Conservation (phyloP, 495 filamentous ascomycete genomes). For the Polyplosphaeria fusca region DNA sequence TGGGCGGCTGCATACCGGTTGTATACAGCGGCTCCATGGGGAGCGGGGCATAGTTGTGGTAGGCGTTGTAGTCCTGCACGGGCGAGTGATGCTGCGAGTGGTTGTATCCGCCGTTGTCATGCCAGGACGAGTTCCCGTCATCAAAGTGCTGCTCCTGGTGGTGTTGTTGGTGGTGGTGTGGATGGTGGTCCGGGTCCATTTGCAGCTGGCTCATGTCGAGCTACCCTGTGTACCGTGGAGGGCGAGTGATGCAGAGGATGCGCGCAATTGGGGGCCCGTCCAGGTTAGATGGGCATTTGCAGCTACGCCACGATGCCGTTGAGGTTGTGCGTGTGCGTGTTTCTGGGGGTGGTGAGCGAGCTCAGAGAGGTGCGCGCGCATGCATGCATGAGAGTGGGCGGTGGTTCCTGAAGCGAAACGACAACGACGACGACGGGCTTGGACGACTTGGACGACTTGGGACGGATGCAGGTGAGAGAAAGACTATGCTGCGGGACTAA, state of each 20-base stretch:
- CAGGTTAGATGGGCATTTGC: conserved; percentile 31
- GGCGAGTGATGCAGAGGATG: conserved; percentile 1
- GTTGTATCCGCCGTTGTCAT: conserved; percentile 34
- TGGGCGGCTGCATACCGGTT: conserved; percentile 41
- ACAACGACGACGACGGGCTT: conserved; percentile 1
- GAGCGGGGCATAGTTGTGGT: conserved; percentile 42
- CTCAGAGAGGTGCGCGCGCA: conserved; percentile 29
- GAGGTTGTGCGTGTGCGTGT: conserved; percentile 17
- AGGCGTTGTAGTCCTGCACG: conserved; percentile 46
- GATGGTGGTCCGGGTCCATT: conserved; percentile 43
- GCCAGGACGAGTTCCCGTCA: conserved; percentile 34
- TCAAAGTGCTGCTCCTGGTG: conserved; percentile 34
- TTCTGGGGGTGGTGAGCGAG: conserved; percentile 30
- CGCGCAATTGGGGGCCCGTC: conserved; percentile 32
- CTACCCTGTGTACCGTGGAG: not conserved
- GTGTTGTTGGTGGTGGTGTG: conserved; percentile 37
- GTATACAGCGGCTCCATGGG: conserved; percentile 46
- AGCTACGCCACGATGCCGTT: conserved; percentile 10
- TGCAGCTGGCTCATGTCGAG: conserved; percentile 40
- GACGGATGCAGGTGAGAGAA: conserved; percentile 11
- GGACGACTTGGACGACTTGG: no score
- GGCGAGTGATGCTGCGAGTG: conserved; percentile 45
- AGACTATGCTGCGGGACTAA: conserved; percentile 9
- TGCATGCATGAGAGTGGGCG: conserved; percentile 35
- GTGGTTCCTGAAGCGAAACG: conserved; percentile 35